Evolutionary conservation across 257 asterid genomes (phyloP).

Genomic region (Eucommia ulmoides): DNA sequence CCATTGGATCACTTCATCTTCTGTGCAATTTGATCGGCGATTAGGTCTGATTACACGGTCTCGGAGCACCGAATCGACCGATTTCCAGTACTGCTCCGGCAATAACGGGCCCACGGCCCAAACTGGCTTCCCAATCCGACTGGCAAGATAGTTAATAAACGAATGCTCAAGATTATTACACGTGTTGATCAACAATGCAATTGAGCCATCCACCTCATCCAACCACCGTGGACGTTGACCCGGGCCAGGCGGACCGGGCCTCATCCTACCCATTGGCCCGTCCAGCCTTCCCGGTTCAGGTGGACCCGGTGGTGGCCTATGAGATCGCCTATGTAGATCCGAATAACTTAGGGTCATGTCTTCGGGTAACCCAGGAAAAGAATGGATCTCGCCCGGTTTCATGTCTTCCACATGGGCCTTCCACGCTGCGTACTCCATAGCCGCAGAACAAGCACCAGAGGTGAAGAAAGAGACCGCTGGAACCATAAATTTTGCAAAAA

Average conservation of each 20-base stretch:
- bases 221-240: conserved; percentile 41
- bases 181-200: conserved; percentile 45
- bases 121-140: conserved; percentile 29
- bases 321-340: conserved; percentile 27
- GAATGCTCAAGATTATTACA: conserved; percentile 39
- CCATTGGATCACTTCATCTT: conserved; percentile 55
- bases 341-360: conserved; percentile 27
- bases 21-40: conserved; percentile 38
- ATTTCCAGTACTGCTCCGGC: conserved; percentile 46
- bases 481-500: conserved; percentile 28
- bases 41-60: conserved; percentile 35
- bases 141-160: conserved; percentile 32
- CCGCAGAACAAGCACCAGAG: conserved; percentile 57
- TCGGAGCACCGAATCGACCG: conserved; percentile 24
- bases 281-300: background rate
- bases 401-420: conserved; percentile 26
- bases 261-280: conserved; percentile 17
- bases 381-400: conserved; percentile 29
- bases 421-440: conserved; percentile 55
- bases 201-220: conserved; percentile 36
- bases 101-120: conserved; percentile 52
- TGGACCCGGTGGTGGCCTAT: background rate
- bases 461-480: conserved; percentile 45
- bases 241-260: conserved; percentile 27
- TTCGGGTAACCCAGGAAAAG: conserved; percentile 35